Base-by-base conservation (phyloP, 169 alveolate genomes). In the Besnoitia besnoiti region DNA sequence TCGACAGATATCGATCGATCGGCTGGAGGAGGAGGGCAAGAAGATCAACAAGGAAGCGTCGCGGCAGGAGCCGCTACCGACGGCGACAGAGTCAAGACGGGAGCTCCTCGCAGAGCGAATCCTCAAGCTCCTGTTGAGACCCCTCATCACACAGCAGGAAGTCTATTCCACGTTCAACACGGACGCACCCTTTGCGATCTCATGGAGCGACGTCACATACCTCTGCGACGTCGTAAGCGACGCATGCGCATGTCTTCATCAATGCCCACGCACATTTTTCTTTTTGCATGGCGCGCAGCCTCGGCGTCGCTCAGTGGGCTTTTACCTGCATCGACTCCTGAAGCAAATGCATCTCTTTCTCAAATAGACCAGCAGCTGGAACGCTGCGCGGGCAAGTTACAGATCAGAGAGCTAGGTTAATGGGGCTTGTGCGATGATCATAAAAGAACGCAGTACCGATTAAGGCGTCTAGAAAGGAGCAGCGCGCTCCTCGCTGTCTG, bases 21-120 rank as follows among this genome's bases (percentile, higher is more conserved):
- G 95, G 80, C 94, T 97, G 35, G 98, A 97, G 84, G 98, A 97
- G 55, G 99, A 97, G 92, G 98, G 98, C 44, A 96, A 96, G 89
- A 97, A 97, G 90, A 97, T 97, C 42, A 95, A 96, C 95, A 96
- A 96, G 85, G 94, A 96, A 92, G 96, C 95, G 35, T n/a, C 85
- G 24, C 91, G 47, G 42, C 62, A 67, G 24, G 85, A 67, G 42
- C 61, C 84, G 12, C 30, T n/a, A 12, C 61, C 84, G 19, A 61
- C 85, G 19, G 85, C 61, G 10, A 0, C 27, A 5, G 73, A 27
- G 37, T 12, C 73, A 44, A 4, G 73, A 19, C 61, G 62, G 7
- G 89, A 80, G 8, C 19, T 42, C n/a, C 46, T 87, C 27, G 91
- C 67, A 27, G 85, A 62, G 42, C 59, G 59, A 59, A 59, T 85